Evolutionary conservation across 2,329 filamentous ascomycete species (phyloP), one percentile per base, ranked within the genome.

Genomic region (Sclerotinia sclerotiorum): DNA sequence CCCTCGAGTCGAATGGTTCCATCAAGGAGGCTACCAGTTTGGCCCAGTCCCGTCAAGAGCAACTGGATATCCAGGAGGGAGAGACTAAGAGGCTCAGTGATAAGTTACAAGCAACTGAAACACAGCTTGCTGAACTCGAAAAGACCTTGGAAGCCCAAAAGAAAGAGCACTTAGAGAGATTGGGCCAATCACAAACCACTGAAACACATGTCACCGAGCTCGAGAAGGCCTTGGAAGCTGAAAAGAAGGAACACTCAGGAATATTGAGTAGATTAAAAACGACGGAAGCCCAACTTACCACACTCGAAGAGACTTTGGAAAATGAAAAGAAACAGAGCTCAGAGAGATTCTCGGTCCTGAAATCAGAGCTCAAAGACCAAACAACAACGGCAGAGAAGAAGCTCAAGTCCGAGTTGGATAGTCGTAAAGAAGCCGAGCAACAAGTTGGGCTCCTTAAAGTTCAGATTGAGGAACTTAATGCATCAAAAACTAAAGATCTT

Each of bases 1-100:
- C 73, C 11, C 65, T 68, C 29, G 91, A 96, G 72, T 82, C 97
- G 5, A 85, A 86, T 2, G 85, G 87, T n/a, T 88, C 88, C 10
- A 48, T 68, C 39, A 88, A 91, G 72, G 90, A 95, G 73, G 90
- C 89, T 57, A 61, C 67, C 65, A 52, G 68, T 58, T 69, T 75
- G 68, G 68, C 70, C 27, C 52, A 73, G 67, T 68, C 61, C 17
- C 66, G 67, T 29, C 61, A 73, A 63, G 69, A 72, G 58, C 72
- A 73, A 52, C 68, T 76, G 11, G 68, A 74, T 27, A 35, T 69
- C 10, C 75, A 78, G 63, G 69, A 67, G n/a, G 70, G 71, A 24
- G 74, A 77, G 60, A 74, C 76, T 44, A 44, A 54, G 24, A 67
- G 35, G 8, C 68, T 78, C n/a, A 75, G 76, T 51, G 68, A 72